A percentile compares a stretch with the other conserved stretches of the same genome.
phyloP scores from a whole-genome alignment of 345 rosid species.

The Odontarrhena argentea region DNA sequence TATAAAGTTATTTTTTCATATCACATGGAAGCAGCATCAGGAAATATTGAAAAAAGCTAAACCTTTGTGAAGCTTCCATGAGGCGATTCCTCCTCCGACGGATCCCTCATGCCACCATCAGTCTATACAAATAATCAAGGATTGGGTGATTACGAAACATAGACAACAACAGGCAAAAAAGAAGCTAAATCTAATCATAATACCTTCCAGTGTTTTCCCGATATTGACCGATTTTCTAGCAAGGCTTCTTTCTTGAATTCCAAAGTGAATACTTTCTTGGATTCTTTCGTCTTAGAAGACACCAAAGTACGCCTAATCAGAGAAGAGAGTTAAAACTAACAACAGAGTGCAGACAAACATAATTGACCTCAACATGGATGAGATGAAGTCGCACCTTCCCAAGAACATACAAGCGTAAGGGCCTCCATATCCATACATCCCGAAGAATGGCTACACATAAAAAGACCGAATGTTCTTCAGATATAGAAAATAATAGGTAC shows the following conservation, averaged over 20 bases:
- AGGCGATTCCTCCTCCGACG: constrained; percentile 52
- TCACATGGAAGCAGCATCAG: constrained; percentile 1
- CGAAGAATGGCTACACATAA: constrained; percentile 37
- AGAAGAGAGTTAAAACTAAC: constrained; percentile 25
- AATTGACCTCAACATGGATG: constrained; percentile 9
- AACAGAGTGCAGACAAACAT: constrained; percentile 11
- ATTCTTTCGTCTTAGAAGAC: constrained; percentile 57
- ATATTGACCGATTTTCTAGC: constrained; percentile 34
- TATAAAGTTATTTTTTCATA: not conserved
- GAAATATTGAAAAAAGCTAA: constrained; percentile 4
- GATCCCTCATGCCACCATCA: constrained; percentile 56
- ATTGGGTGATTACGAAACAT: not conserved
- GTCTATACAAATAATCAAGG: constrained; percentile 39
- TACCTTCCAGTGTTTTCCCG: constrained; percentile 53
- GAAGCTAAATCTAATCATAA: constrained; percentile 23
- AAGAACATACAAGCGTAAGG: constrained; percentile 35
- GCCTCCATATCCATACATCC: constrained; percentile 43
- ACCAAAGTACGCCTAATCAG: constrained; percentile 49
- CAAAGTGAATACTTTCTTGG: constrained; percentile 50
- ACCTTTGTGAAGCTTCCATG: constrained; percentile 68
- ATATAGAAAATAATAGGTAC: constrained; percentile 14
- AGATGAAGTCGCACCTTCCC: constrained; percentile 33
- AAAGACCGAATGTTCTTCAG: constrained; percentile 9
- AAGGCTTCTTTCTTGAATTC: constrained; percentile 53
- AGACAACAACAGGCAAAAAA: constrained; percentile 8